These are phyloP conservation scores for Aspergillus sclerotiicarbonarius DNA, from an alignment of 495 filamentous ascomycete species.

Conservation along the genomic window DNA sequence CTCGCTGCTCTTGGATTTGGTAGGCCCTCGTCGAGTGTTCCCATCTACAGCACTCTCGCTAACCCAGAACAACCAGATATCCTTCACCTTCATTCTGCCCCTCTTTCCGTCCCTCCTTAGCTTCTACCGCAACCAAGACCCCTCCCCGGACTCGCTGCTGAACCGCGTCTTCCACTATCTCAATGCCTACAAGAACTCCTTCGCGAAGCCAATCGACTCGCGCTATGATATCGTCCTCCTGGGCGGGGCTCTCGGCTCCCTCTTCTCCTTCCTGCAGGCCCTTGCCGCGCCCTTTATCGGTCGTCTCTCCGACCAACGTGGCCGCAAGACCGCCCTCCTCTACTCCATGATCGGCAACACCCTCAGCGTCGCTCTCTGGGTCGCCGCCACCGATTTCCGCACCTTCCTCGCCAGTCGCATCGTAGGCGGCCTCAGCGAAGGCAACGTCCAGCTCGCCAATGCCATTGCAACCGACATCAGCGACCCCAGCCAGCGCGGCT, in stretches of 20 bases:
- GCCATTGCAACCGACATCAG: constrained; percentile 97
- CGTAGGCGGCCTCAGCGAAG: constrained; percentile 91
- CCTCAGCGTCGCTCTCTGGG: constrained; percentile 88
- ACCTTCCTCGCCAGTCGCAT: constrained; percentile 91
- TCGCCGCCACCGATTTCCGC: constrained; percentile 86
- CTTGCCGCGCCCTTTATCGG: constrained; percentile 91
- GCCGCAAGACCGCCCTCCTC: constrained; percentile 82
- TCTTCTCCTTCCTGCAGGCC: constrained; percentile 92
- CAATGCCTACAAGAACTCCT: constrained; percentile 93
- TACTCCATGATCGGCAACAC: constrained; percentile 96
- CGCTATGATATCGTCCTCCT: constrained; percentile 97
- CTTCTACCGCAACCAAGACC: constrained; percentile 79
- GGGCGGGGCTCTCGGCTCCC: constrained; percentile 87
- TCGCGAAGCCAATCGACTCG: constrained; percentile 88
- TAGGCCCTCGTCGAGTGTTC: constrained; percentile 27
- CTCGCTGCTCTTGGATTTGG: constrained; percentile 68
- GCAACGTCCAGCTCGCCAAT: constrained; percentile 93
- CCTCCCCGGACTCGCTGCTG: constrained; percentile 61
- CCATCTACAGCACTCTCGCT: constrained; percentile 4
- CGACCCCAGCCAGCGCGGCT: constrained; percentile 72
- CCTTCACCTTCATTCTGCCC: constrained; percentile 96
- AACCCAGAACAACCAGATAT: constrained; percentile 51
- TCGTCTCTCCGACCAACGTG: constrained; percentile 81
- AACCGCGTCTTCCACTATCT: constrained; percentile 76
- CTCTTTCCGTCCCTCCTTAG: constrained; percentile 91